Conservation (phyloP, 2,329 filamentous ascomycete genomes). For the Colletotrichum sansevieriae region DNA sequence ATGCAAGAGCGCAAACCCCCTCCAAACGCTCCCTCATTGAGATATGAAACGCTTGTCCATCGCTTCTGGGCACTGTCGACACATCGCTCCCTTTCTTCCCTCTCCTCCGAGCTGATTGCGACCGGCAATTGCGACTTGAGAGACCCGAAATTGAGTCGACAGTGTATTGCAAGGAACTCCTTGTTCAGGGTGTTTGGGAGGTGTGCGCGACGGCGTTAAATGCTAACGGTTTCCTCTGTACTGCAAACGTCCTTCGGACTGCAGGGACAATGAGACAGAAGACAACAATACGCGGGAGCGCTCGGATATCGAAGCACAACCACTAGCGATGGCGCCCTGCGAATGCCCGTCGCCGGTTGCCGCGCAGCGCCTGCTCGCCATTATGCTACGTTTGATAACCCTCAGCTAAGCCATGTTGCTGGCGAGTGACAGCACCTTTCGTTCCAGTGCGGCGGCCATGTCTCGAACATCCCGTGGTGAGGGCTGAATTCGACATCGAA, state of each 20-base stretch:
- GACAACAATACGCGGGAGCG: slow-evolving; percentile 5
- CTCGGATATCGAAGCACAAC: slow-evolving; percentile 2
- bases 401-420: neutral
- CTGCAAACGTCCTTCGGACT: neutral
- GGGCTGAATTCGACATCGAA: neutral
- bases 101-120: slow-evolving; percentile 10
- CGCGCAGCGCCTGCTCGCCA: slow-evolving; percentile 3
- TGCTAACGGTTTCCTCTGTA: neutral
- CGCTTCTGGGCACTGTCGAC: slow-evolving; percentile 13
- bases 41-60: slow-evolving; percentile 23
- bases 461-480: neutral
- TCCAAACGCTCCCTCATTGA: neutral
- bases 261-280: neutral
- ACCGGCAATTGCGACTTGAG: slow-evolving; percentile 22
- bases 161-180: slow-evolving; percentile 14
- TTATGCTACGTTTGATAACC: neutral
- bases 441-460: slow-evolving; percentile 3
- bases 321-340: neutral
- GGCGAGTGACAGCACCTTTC: neutral
- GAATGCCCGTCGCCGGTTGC: neutral
- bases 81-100: slow-evolving; percentile 10
- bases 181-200: slow-evolving; percentile 5
- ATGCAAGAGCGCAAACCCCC: slow-evolving; percentile 1
- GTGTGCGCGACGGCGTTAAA: slow-evolving; percentile 13
- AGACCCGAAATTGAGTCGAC: slow-evolving; percentile 14